Percentiles rank a stretch among this genome's conserved stretches.
These are phyloP conservation scores for Rosellinia necatrix DNA, from an alignment of 2,329 filamentous ascomycete genomes.

Conservation along the genomic window DNA sequence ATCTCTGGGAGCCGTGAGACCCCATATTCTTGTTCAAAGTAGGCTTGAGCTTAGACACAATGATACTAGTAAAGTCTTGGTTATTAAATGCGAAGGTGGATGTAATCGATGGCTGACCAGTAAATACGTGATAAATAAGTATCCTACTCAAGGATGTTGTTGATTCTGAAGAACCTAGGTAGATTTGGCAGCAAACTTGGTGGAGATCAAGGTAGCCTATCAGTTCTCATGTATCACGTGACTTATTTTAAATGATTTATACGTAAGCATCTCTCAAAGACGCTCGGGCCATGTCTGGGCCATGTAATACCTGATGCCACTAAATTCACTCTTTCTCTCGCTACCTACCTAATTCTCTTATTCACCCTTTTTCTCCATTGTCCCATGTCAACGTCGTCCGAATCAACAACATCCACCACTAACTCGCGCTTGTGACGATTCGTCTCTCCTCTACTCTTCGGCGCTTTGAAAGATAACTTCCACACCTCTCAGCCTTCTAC, in stretches of 20 bases:
- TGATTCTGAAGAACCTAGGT: too few relatives aligned
- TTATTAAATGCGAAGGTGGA: too few relatives aligned
- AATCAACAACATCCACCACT: conserved; percentile 14
- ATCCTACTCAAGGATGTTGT: too few relatives aligned
- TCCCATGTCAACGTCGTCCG: conserved; percentile 8
- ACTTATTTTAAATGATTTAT: background rate
- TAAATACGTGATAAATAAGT: too few relatives aligned
- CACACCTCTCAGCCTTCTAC: conserved; percentile 18
- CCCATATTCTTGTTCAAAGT: too few relatives aligned
- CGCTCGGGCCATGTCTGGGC: conserved; percentile 21
- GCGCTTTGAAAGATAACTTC: background rate
- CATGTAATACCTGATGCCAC: conserved; percentile 17
- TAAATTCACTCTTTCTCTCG: conserved; percentile 21
- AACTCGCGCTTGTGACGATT: conserved; percentile 11
- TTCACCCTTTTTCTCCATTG: conserved; percentile 8
- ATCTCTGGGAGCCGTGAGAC: too few relatives aligned
- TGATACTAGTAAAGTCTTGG: too few relatives aligned
- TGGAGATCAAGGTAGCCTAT: too few relatives aligned
- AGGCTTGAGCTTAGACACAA: too few relatives aligned
- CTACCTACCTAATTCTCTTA: conserved; percentile 8
- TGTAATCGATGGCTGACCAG: too few relatives aligned
- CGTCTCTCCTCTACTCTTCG: conserved; percentile 6
- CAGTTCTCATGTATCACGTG: too few relatives aligned
- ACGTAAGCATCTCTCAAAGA: background rate
- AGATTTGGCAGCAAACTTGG: too few relatives aligned